Conservation (phyloP, 78 protist species). For the Bigelowiella natans region DNA sequence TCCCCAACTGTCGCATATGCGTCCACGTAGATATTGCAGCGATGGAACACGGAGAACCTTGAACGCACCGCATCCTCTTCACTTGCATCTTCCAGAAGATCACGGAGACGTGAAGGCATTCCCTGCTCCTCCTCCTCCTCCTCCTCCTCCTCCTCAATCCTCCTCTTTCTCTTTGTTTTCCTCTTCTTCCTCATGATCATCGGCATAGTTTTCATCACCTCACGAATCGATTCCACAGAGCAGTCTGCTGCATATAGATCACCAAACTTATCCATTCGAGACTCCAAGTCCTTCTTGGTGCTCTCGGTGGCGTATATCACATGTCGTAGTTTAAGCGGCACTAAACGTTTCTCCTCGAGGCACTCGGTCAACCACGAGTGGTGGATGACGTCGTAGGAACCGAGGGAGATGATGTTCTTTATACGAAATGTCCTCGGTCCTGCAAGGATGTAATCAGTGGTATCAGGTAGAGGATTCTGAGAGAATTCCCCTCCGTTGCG, state of each 20-base stretch:
- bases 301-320: background rate
- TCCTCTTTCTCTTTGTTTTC: no score
- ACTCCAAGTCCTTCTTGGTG: background rate
- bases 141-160: no score
- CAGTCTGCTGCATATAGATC: background rate
- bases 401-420: background rate
- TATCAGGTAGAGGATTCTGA: background rate
- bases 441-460: background rate
- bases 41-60: no score
- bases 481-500: background rate
- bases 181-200: no score
- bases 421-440: background rate
- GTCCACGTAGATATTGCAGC: no score
- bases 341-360: background rate
- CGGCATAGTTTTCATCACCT: background rate
- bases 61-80: no score
- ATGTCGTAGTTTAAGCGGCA: background rate
- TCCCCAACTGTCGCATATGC: no score
- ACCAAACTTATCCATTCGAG: background rate
- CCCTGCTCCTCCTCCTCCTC: no score
- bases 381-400: background rate
- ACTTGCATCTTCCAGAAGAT: no score
- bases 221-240: background rate
- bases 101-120: no score
- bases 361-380: background rate